Conservation (phyloP, 352 stramenopile genomes). For the Phytophthora boehmeriae region DNA sequence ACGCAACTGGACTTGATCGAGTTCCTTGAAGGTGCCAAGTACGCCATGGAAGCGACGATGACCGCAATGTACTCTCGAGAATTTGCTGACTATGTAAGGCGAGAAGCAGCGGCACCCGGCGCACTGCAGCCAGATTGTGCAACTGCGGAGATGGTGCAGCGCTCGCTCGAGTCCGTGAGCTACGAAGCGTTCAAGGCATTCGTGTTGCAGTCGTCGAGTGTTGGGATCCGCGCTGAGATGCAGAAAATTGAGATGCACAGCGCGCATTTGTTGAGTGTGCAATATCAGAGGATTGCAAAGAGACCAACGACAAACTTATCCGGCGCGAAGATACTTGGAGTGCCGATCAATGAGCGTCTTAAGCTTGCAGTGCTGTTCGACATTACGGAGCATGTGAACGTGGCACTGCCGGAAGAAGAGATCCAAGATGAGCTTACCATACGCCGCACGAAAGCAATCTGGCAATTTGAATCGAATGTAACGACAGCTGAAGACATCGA, state of each 20-base stretch:
- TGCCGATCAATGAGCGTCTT: constrained; percentile 28
- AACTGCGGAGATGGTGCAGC: constrained; percentile 21
- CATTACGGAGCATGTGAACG: constrained; percentile 30
- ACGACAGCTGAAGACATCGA: constrained; percentile 32
- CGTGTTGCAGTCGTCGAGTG: constrained; percentile 12
- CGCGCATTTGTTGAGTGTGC: constrained; percentile 27
- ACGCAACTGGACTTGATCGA: constrained; percentile 34
- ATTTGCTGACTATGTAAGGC: constrained; percentile 27
- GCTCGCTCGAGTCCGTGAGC: constrained; percentile 27
- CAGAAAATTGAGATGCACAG: constrained; percentile 33
- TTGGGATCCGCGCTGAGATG: constrained; percentile 19
- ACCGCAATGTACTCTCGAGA: constrained; percentile 37
- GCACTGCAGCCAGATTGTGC: constrained; percentile 26
- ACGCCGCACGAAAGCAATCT: constrained; percentile 30
- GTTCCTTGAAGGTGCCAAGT: constrained; percentile 36
- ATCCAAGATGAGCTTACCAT: constrained; percentile 9
- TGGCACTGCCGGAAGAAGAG: constrained; percentile 16
- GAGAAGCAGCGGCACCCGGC: constrained; percentile 16
- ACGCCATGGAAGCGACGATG: constrained; percentile 31
- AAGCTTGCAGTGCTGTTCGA: constrained; percentile 35
- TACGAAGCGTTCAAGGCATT: constrained; percentile 35
- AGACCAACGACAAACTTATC: constrained; percentile 20
- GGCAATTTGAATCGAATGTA: constrained; percentile 37
- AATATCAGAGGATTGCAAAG: constrained; percentile 20
- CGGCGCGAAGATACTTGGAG: constrained; percentile 19